Evolutionary conservation across 768 basidiomycete species (phyloP), one percentile per base, ranked within the genome.

Genomic region (Podaxis rugospora): DNA sequence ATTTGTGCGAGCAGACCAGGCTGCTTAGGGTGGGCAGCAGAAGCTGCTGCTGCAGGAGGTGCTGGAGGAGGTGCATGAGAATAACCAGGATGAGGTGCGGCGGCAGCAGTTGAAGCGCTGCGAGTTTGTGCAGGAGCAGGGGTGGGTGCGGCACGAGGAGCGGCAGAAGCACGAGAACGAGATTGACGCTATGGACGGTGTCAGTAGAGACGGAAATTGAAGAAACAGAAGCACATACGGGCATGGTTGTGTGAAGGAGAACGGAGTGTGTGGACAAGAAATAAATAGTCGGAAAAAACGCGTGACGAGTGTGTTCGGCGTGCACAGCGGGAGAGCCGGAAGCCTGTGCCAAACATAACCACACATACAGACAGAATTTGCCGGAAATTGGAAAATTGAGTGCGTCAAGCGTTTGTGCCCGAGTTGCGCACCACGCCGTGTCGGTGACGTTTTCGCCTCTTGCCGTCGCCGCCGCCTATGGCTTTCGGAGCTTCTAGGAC

Each of bases 1-100:
- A 94, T 93, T 68, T 91, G 89, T 0, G 84, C 80, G 16, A 94
- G 58, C 81, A 94, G 78, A 13, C 92, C 92, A 1, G 92, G 92
- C 63, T 82, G 77, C 62, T 78, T 68, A 1, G 81, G 72, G 49
- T 78, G 77, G 39, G 76, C 73, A 36, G 80, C 66, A 55, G 83
- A 73, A 32, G 79, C 69, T 10, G 81, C 67, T 16, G 77, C 72
- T 63, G 77, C 74, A 51, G 83, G 68, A 62, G 83, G 81, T 60
- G 80, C 72, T 1, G 79, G 78, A 5, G 78, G 71, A 1, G 79
- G 71, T 56, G 77, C 68, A 55, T 76, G 74, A 14, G 59, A 25
- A 76, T 81, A 73, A 1, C 79, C 74, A 7, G 49, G n/a, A 18
- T 49, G 50, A 40, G 83, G 71, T 25, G 84, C 80, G 18, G 80